Conservation (phyloP, 2,329 filamentous ascomycete species). For the Aplosporella prunicola region DNA sequence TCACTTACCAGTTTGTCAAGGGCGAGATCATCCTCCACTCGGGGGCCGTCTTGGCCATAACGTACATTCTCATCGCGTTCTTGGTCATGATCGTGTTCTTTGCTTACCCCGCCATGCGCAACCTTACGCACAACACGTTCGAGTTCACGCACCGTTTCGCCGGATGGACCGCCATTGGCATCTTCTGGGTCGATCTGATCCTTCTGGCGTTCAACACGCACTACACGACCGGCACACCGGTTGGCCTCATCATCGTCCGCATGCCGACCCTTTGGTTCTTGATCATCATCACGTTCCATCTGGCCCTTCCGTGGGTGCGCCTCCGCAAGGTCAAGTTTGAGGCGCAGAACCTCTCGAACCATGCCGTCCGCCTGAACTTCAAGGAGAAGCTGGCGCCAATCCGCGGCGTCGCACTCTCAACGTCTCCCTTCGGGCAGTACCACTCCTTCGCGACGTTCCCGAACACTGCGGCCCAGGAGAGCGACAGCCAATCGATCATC, state of each 20-base stretch:
- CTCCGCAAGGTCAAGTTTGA: conserved; percentile 59
- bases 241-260: conserved; percentile 33
- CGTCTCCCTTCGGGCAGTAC: conserved; percentile 24
- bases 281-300: conserved; percentile 50
- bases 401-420: conserved; percentile 23
- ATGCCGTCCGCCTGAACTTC: conserved; percentile 59
- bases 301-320: conserved; percentile 64
- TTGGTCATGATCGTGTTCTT: conserved; percentile 20
- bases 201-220: conserved; percentile 11
- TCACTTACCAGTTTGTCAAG: conserved; percentile 19
- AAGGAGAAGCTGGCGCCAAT: conserved; percentile 19
- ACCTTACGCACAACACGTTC: conserved; percentile 22
- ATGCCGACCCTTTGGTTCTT: conserved; percentile 60
- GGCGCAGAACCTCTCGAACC: conserved; percentile 58
- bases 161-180: conserved; percentile 22
- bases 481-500: conserved; percentile 20
- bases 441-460: conserved; percentile 31
- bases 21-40: conserved; percentile 11
- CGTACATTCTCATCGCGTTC: conserved; percentile 16
- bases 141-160: conserved; percentile 27
- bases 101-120: conserved; percentile 18
- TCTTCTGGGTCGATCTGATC: conserved; percentile 23
- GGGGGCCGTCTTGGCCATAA: conserved; percentile 14
- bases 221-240: conserved; percentile 19
- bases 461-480: conserved; percentile 16